Evolutionary conservation across 2,329 filamentous ascomycete species (phyloP), one percentile per base, ranked within the genome.

Genomic region (Fusarium sp.): DNA sequence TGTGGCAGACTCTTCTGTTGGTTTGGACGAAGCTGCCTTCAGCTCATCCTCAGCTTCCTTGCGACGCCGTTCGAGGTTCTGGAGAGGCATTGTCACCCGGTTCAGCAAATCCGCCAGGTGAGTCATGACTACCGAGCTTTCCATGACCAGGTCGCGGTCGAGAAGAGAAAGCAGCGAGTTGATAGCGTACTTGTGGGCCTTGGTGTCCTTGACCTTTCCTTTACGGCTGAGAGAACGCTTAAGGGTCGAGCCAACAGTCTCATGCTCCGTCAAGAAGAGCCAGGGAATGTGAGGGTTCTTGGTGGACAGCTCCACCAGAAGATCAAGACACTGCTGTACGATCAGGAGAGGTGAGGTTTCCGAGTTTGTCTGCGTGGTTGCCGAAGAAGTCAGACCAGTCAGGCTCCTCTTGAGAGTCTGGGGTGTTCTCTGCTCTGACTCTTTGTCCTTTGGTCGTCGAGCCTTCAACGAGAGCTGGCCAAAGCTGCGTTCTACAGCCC

Each of bases 91-190:
- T 0, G 96, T 99, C 61, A 98, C 93, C 70, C 91, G 90, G 78
- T 93, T 95, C 25, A 99, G 86, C 29, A 99, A 83, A 69, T 91
- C 90, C 2, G 96, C 96, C 25, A 99, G 86, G 68, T 93, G 90
- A 73, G 97, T 95, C 94, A 99, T 98, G 61, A 97, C 95, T 6
- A 90, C 86, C n/a, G 95, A 94, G 80, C 93, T 99, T 80, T 99
- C 96, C 82, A 97, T 97, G 69, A 99, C 94, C 66, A 98, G 84
- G 70, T 93, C 92, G n/a, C 96, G 91, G 77, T 98, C 96, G 20
- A 99, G 86, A 5, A 99, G 85, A 66, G 89, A 90, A 50, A 99
- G 85, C 29, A 99, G 83, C 13, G 94, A 93, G 78, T 99, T 99
- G 77, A 99, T 87, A 9, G 96, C 93, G 77, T 91, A 99, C 77